phyloP scores from a whole-genome alignment of 139 green algal genomes.

The Chlamydomonas applanata region DNA sequence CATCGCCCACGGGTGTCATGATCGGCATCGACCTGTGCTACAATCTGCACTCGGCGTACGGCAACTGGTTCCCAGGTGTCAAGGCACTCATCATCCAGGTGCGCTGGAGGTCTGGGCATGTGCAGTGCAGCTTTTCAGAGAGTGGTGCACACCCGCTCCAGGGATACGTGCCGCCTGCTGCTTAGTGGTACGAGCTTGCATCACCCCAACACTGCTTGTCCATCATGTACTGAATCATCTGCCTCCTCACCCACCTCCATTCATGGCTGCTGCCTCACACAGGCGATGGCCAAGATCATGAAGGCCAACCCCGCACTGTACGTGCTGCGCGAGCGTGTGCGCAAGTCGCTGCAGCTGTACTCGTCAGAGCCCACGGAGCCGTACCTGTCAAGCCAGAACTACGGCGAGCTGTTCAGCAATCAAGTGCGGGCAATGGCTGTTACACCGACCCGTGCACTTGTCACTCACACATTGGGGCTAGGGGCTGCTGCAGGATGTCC shows the following conservation, averaged over 20 bases:
- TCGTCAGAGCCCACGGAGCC: conserved; percentile 97
- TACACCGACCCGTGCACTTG: too few species aligned
- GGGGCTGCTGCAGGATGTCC: background rate
- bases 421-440: conserved; percentile 15
- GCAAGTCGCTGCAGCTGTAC: conserved; percentile 99
- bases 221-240: background rate
- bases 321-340: conserved; percentile 96
- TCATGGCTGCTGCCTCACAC: background rate
- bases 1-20: conserved; percentile 94
- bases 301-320: conserved; percentile 99
- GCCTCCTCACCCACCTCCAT: too few species aligned
- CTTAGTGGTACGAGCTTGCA: too few species aligned
- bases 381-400: conserved; percentile 98
- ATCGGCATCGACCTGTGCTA: conserved; percentile 98
- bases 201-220: background rate
- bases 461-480: too few species aligned
- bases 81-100: conserved; percentile 93
- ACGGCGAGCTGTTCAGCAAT: conserved; percentile 93
- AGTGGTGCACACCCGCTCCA: too few species aligned
- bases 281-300: conserved; percentile 96
- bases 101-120: background rate
- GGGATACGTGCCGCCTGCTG: background rate
- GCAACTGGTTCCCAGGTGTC: conserved; percentile 98
- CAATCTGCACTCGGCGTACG: conserved; percentile 96
- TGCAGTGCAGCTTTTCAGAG: background rate